Evolutionary conservation across 495 filamentous ascomycete species (phyloP), one percentile per base, ranked within the genome.

Genomic region (Hypoxylon perforatum): DNA sequence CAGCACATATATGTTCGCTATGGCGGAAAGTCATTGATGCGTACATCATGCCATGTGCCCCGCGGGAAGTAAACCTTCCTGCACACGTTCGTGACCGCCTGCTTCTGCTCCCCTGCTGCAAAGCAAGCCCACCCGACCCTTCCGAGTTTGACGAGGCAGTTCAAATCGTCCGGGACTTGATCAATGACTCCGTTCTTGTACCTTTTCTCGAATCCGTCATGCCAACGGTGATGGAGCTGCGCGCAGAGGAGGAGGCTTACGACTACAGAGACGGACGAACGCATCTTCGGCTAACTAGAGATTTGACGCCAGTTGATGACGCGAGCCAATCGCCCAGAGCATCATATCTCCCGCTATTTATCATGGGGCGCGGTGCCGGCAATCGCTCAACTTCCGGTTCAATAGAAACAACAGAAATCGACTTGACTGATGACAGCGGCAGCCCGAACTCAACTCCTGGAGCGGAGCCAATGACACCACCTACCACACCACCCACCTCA

Each of bases 181-280:
- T 99, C 92, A 94, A 97, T 71, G 95, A 97, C 69, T 97, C 92
- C 2, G 92, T 98, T 2, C 81, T 95, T 28, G 88, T 92, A 0
- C 90, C 92, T 0, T 96, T 95, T 74, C 80, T 95, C 17, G 92
- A 92, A 68, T 85, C 83, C 5, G 78, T 84, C 54, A 67, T 80
- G 36, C 73, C 78, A 28, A 65, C 78, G 50, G 67, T 74, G 19
- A 62, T 75, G 17, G 73, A 79, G 28, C 54, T 74, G 15, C 42
- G 71, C 25, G 22, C 51, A 25, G 65, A 73, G 49, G 65, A 79
- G 41, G 64, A 75, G 49, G 30, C 77, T 68, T 77, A 74, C 23
- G 74, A 81, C 41, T 17, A 51, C 49, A 75, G 80, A 59, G 72
- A 80, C 25, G 66, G 72, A 23, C 76, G 77, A n/a, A 71, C 76